Base-by-base conservation (phyloP, 768 basidiomycete genomes). In the Russula virescens region DNA sequence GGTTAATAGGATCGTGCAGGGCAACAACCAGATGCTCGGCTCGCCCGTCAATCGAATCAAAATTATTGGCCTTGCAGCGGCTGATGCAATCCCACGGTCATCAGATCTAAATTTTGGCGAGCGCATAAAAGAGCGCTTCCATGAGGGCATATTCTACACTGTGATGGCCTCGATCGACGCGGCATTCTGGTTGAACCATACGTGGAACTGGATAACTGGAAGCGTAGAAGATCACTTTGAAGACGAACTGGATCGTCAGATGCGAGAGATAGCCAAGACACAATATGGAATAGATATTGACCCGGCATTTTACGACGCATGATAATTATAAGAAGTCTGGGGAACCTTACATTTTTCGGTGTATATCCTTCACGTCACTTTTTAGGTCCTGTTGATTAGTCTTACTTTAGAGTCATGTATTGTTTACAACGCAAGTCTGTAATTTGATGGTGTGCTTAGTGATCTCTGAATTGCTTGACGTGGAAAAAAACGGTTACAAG, bases 41-140 rank as follows among this genome's bases (percentile, higher is more conserved):
- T 89, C 89, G 3, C 93, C 93, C 0, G 89, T 93, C 0, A 94
- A 95, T 70, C 83, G 94, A 21, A 87, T 97, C 75, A 94, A 92
- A 72, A 89, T 95, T 58, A 91, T 89, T 0, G 93, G 89, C 0
- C 83, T 82, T 71, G 91, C 85, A 83, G 94, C 91, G 28, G 86
- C 90, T 5, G 78, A 80, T 25, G 87, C 88, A 5, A 78, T 89
- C 6, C 74, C 79, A 11, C 74, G 75, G n/a, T 74, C 77, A 31
- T 67, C 76, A 18, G 68, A 78, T 62, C 77, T 84, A 34, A 65
- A 77, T 18, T 61, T 82, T 50, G 55, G 68, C 3, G 72, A 77
- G 48, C 79, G 82, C 5, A 42, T 82, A 1, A 71, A 71, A 45
- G 86, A 87, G 69, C 82, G 81, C 68, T 81, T 76, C 72, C 77